Conservation (phyloP, 2,329 filamentous ascomycete genomes). For the Juglanconis sp. region DNA sequence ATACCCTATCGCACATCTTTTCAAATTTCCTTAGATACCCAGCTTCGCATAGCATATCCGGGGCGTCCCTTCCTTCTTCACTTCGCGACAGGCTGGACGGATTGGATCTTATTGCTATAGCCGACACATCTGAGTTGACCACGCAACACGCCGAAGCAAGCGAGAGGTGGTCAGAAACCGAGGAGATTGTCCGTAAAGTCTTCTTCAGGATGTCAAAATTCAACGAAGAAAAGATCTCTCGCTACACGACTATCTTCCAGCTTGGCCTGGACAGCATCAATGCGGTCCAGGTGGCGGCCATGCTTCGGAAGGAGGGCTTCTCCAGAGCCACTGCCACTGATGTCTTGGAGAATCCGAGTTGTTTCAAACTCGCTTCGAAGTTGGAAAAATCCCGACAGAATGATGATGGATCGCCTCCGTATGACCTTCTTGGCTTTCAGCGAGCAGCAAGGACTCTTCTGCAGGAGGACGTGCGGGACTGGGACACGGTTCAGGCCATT, state of each 20-base stretch:
- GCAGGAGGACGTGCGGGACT: conserved; percentile 13
- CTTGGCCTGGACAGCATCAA: conserved; percentile 92
- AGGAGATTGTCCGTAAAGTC: conserved; percentile 51
- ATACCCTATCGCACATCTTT: conserved; percentile 12
- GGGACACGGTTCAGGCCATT: conserved; percentile 49
- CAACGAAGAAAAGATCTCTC: conserved; percentile 47
- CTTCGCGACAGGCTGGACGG: conserved; percentile 3
- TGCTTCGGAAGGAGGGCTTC: conserved; percentile 59
- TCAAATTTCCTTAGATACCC: conserved; percentile 8
- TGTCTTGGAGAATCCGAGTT: conserved; percentile 63
- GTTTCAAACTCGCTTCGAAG: conserved; percentile 33
- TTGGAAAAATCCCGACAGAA: background rate
- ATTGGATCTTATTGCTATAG: background rate
- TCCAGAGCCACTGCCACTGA: conserved; percentile 61
- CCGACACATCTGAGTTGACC: background rate
- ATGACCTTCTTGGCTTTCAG: conserved; percentile 41
- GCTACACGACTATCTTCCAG: conserved; percentile 72
- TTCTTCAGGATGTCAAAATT: conserved; percentile 58
- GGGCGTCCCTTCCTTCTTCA: conserved; percentile 3
- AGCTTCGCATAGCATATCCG: conserved; percentile 6
- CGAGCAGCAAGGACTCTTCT: conserved; percentile 29
- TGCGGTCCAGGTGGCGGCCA: conserved; percentile 71
- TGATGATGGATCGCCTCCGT: conserved; percentile 16
- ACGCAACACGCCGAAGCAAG: background rate
- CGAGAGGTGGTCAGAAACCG: conserved; percentile 46